Conservation (phyloP, 371 early-diverging fungal genomes). For the Mucor ambiguus region DNA sequence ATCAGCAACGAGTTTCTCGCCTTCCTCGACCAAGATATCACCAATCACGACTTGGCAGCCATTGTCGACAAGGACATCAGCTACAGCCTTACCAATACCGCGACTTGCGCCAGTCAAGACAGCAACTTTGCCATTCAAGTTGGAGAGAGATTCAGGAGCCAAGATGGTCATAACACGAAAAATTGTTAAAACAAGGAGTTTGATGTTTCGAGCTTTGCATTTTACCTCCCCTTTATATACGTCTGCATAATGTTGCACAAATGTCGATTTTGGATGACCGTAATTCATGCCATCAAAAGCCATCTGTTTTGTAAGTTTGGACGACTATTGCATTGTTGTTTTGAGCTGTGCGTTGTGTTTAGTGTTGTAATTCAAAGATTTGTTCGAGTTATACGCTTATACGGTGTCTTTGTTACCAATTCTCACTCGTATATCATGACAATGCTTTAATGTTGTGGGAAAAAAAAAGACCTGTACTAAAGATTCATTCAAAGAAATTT, state of each 20-base stretch:
- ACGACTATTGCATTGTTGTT: not conserved
- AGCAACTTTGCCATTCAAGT: slow-evolving; percentile 39
- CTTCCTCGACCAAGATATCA: slow-evolving; percentile 56
- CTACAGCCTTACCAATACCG: slow-evolving; percentile 69
- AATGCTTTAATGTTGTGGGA: not conserved
- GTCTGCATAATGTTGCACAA: not conserved
- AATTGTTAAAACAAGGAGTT: not conserved
- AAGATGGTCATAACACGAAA: not conserved
- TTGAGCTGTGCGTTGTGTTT: not conserved
- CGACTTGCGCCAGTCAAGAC: slow-evolving; percentile 87
- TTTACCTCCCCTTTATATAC: not conserved
- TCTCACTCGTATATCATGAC: not conserved
- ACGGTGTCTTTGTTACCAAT: not conserved
- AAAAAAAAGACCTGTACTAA: not conserved
- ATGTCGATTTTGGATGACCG: not conserved
- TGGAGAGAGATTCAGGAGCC: slow-evolving; percentile 1
- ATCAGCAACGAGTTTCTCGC: slow-evolving; percentile 30
- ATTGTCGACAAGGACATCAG: slow-evolving; percentile 45
- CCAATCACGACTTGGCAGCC: slow-evolving; percentile 69
- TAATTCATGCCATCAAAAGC: not conserved
- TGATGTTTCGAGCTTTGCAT: not conserved
- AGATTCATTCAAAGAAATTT: not conserved
- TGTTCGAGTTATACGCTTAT: not conserved
- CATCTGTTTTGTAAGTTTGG: not conserved
- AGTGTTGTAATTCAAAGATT: not conserved